phyloP scores from a whole-genome alignment of 345 rosid species.

The Physaria fendleri region DNA sequence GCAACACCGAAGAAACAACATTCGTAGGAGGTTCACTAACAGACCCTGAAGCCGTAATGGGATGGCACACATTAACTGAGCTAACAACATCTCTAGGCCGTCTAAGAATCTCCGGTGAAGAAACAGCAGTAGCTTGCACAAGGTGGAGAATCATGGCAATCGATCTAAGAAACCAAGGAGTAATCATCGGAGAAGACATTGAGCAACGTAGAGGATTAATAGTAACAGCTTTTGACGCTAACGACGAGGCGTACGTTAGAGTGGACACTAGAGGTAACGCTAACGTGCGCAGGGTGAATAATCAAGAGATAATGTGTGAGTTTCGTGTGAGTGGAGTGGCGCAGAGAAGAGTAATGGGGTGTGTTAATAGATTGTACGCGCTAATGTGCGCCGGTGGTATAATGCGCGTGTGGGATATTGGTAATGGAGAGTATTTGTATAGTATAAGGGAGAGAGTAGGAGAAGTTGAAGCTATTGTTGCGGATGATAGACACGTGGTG shows the following conservation, averaged over 20 bases:
- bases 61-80: slow-evolving; percentile 73
- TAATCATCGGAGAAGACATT: slow-evolving; percentile 30
- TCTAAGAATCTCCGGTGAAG: slow-evolving; percentile 45
- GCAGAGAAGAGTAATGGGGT: slow-evolving; percentile 42
- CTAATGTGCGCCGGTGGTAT: slow-evolving; percentile 65
- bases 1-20: slow-evolving; percentile 36
- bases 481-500: slow-evolving; percentile 74
- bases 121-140: slow-evolving; percentile 71
- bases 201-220: slow-evolving; percentile 36
- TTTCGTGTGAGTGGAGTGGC: slow-evolving; percentile 34
- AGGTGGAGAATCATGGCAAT: slow-evolving; percentile 39
- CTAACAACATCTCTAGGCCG: slow-evolving; percentile 60
- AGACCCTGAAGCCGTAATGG: slow-evolving; percentile 59
- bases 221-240: slow-evolving; percentile 47
- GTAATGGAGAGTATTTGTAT: slow-evolving; percentile 40
- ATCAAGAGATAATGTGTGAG: slow-evolving; percentile 41
- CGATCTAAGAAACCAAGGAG: slow-evolving; percentile 53
- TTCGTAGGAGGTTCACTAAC: slow-evolving; percentile 59
- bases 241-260: slow-evolving; percentile 40
- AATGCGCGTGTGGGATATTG: slow-evolving; percentile 58
- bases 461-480: slow-evolving; percentile 51
- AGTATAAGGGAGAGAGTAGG: slow-evolving; percentile 47
- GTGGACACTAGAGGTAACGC: slow-evolving; percentile 55
- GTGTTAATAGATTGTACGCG: slow-evolving; percentile 60
- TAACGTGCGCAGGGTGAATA: slow-evolving; percentile 46